A percentile compares a stretch with the other conserved stretches of the same genome.
Evolutionary conservation across 129 eudicot genomes (phyloP).

Genomic region (Escallonia rubra): DNA sequence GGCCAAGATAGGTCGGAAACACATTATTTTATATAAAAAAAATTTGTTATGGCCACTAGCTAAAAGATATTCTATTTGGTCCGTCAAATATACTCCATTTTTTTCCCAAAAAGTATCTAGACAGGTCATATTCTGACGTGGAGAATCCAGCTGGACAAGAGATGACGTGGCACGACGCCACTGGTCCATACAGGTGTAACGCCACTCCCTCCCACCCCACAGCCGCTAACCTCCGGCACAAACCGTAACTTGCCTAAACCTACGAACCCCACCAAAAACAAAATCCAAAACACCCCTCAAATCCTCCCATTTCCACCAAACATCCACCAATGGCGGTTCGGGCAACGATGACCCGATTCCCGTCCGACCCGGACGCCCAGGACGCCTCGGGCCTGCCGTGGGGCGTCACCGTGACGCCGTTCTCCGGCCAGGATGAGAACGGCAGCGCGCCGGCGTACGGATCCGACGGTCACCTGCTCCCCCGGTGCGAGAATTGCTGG

Average conservation of each 20-base stretch:
- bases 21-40: too few species aligned
- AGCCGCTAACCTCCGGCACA: not conserved
- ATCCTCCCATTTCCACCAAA: slow-evolving; percentile 2
- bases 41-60: too few species aligned
- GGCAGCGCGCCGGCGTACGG: slow-evolving; percentile 82
- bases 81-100: too few species aligned
- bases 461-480: slow-evolving; percentile 72
- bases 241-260: not conserved
- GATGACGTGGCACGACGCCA: not conserved
- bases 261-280: not conserved
- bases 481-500: slow-evolving; percentile 96
- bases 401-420: slow-evolving; percentile 89
- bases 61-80: too few species aligned
- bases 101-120: too few species aligned
- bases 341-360: slow-evolving; percentile 69
- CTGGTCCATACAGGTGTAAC: not conserved
- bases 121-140: too few species aligned
- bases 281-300: not conserved
- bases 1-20: too few species aligned
- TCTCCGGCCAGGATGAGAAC: slow-evolving; percentile 80
- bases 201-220: not conserved
- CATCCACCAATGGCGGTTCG: slow-evolving; percentile 66
- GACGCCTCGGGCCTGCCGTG: slow-evolving; percentile 82
- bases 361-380: slow-evolving; percentile 54
- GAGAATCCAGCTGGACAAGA: not conserved